Evolutionary conservation across 352 stramenopile species (phyloP).

Genomic region (Globisporangium perplexum): DNA sequence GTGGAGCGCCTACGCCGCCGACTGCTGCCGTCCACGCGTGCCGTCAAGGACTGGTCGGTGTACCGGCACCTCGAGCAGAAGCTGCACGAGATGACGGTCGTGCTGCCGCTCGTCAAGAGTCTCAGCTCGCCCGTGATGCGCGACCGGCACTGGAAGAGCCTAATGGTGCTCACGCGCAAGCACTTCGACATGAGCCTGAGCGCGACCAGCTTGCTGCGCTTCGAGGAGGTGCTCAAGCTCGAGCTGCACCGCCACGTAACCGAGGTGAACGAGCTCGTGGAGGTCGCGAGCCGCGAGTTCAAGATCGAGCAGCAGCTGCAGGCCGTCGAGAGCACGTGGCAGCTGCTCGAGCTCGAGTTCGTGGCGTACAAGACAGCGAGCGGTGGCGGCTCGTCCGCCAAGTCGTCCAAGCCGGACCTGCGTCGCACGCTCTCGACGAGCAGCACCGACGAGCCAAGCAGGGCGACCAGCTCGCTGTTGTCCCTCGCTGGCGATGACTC

Average conservation of each 20-base stretch:
- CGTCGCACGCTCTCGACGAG: too few species aligned
- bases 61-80: conserved; percentile 89
- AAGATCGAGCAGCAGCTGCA: conserved; percentile 97
- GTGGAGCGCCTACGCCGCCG: conserved; percentile 49
- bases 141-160: conserved; percentile 85
- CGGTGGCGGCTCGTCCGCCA: conserved; percentile 12
- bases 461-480: background rate
- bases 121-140: conserved; percentile 86
- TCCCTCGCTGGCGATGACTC: background rate
- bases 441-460: background rate
- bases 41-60: conserved; percentile 91
- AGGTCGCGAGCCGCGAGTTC: conserved; percentile 94
- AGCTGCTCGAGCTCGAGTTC: conserved; percentile 89
- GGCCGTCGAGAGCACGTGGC: conserved; percentile 90
- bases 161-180: conserved; percentile 83
- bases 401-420: background rate
- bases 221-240: conserved; percentile 92
- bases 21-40: conserved; percentile 41
- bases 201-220: conserved; percentile 34
- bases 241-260: conserved; percentile 91
- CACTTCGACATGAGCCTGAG: conserved; percentile 70
- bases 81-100: conserved; percentile 89
- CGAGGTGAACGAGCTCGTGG: conserved; percentile 93
- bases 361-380: conserved; percentile 80
- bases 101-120: conserved; percentile 89